phyloP scores from a whole-genome alignment of 108 stramenopile genomes.

The Nitzschia inconspicua region DNA sequence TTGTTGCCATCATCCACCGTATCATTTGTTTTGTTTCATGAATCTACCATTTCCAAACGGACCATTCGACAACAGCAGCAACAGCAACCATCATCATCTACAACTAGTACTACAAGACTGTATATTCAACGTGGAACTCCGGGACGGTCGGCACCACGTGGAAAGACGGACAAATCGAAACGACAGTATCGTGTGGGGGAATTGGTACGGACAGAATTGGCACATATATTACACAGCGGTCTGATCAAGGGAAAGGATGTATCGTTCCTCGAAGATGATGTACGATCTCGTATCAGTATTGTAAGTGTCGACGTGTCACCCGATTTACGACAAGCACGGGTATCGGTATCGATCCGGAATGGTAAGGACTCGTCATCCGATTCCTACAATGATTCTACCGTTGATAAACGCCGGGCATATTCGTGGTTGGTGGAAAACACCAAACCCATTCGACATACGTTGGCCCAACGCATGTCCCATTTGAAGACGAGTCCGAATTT shows the following conservation, averaged over 20 bases:
- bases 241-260: conserved; percentile 40
- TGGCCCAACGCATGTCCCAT: conserved; percentile 79
- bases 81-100: too few species aligned
- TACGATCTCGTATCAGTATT: conserved; percentile 70
- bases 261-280: conserved; percentile 58
- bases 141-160: not conserved
- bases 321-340: conserved; percentile 83
- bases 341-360: conserved; percentile 69
- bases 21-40: too few species aligned
- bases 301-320: conserved; percentile 81
- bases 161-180: conserved; percentile 52
- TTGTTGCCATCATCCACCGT: too few species aligned
- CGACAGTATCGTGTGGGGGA: conserved; percentile 86
- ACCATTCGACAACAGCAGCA: too few species aligned
- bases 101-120: not conserved
- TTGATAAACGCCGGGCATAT: conserved; percentile 78
- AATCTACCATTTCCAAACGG: too few species aligned
- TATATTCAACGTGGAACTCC: too few species aligned
- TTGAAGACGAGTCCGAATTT: conserved; percentile 80
- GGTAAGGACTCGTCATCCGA: not conserved
- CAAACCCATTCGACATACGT: conserved; percentile 64
- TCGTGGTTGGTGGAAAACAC: conserved; percentile 81
- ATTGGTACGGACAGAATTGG: conserved; percentile 71
- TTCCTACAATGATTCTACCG: conserved; percentile 15
- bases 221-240: conserved; percentile 57